Base-by-base conservation (phyloP, 2,329 filamentous ascomycete species). In the Fusarium subglutinans region DNA sequence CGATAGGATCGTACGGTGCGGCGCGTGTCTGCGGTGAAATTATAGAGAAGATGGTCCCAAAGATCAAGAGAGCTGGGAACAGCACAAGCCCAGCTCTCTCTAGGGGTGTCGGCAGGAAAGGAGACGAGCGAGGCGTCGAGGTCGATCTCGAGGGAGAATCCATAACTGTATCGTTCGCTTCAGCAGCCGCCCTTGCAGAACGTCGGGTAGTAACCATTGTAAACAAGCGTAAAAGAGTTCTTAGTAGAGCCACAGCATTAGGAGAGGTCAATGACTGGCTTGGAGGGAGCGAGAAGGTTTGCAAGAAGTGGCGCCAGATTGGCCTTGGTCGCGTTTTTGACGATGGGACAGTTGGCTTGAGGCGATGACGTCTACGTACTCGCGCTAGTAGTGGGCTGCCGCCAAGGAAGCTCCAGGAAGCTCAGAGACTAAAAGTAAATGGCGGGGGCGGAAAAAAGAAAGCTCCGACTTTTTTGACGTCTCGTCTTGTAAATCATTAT, bases 31-130 rank as follows among this genome's bases (percentile, higher is more conserved):
- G 85, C 3, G 95, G 95, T 24, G 94, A 95, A 59, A 98, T 83
- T 41, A 90, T 84, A 51, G 92, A 92, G 87, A 94, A 98, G 75
- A 97, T 79, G 35, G 94, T 93, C 74, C 96, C 96, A 75, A 98
- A 89, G 63, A 94, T 73, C 66, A 99, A 90, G 12, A 95, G 92
- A 33, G 85, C 77, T 8, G 96, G 96, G 84, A 98, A 98, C 69
- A 94, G 76, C 6, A 85, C 81, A 37, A 98, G 88, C 28, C 92
- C 85, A 63, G 89, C 77, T 30, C 87, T 83, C 80, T 97, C 93
- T 78, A 92, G 86, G 14, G 88, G 86, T 5, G 93, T 94, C 9
- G 93, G 93, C 6, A 94, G 86, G 82, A 89, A 90, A 6, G 93
- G 92, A 47, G 85, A 82, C 76, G 82, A 85, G 70, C 86, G 86